These are phyloP conservation scores for Phalaenopsis equestris DNA, from an alignment of 106 monocot species.

Conservation along the genomic window DNA sequence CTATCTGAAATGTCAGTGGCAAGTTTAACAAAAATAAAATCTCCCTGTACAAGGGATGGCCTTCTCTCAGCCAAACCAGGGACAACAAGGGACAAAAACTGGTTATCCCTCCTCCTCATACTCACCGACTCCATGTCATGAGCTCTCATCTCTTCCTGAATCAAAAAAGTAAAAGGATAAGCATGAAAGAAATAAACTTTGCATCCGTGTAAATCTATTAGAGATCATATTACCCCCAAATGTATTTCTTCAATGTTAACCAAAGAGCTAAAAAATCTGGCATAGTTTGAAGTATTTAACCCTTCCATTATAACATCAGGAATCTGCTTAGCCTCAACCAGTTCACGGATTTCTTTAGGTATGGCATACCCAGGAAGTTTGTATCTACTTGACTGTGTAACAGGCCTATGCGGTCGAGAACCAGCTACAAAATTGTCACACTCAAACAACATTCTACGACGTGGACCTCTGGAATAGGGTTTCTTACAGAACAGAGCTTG, in stretches of 20 bases:
- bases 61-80: slow-evolving; percentile 89
- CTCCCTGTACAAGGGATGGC: slow-evolving; percentile 81
- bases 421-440: slow-evolving; percentile 50
- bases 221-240: slow-evolving; percentile 56
- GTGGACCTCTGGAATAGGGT: slow-evolving; percentile 43
- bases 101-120: slow-evolving; percentile 56
- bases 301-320: slow-evolving; percentile 60
- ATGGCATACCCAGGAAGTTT: slow-evolving; percentile 51
- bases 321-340: slow-evolving; percentile 45
- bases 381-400: slow-evolving; percentile 16
- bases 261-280: slow-evolving; percentile 54
- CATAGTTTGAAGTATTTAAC: slow-evolving; percentile 45
- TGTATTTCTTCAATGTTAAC: slow-evolving; percentile 88
- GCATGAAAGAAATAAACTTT: slow-evolving; percentile 7
- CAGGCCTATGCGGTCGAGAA: slow-evolving; percentile 32
- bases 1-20: slow-evolving; percentile 9
- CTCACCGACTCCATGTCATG: slow-evolving; percentile 69
- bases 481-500: slow-evolving; percentile 52
- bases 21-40: slow-evolving; percentile 56
- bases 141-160: slow-evolving; percentile 76
- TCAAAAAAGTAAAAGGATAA: slow-evolving; percentile 9
- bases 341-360: slow-evolving; percentile 46
- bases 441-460: slow-evolving; percentile 31
- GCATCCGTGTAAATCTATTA: not conserved
- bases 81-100: slow-evolving; percentile 72